phyloP scores from a whole-genome alignment of 1,284 basidiomycete genomes.

The Prillingera fragicola region DNA sequence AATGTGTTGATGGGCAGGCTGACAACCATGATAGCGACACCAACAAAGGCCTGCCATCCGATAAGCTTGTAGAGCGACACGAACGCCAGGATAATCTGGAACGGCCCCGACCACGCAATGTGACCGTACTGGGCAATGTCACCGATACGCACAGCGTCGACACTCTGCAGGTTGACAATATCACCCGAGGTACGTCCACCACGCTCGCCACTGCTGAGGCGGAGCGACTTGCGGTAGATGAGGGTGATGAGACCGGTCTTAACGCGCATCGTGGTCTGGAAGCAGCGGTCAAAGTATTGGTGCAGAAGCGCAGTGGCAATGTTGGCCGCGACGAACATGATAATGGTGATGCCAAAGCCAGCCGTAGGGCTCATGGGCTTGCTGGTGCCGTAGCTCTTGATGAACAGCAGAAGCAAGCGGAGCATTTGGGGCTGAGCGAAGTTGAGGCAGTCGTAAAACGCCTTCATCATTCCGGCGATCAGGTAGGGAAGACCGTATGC shows the following conservation, averaged over 20 bases:
- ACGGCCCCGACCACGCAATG: conserved; percentile 52
- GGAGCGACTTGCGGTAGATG: conserved; percentile 80
- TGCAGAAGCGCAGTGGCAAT: conserved; percentile 78
- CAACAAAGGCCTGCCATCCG: conserved; percentile 87
- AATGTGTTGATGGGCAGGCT: conserved; percentile 70
- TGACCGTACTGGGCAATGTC: conserved; percentile 74
- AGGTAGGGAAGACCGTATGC: conserved; percentile 76
- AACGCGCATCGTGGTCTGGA: conserved; percentile 69
- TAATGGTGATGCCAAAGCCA: conserved; percentile 67
- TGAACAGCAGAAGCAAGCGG: conserved; percentile 71
- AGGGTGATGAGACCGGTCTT: conserved; percentile 77
- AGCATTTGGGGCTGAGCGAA: conserved; percentile 89
- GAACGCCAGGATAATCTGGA: conserved; percentile 76
- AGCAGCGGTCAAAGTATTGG: conserved; percentile 60
- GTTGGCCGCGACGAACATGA: conserved; percentile 75
- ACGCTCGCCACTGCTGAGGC: conserved; percentile 77
- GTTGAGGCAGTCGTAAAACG: conserved; percentile 69
- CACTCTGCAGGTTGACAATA: conserved; percentile 89
- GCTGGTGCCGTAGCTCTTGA: conserved; percentile 60
- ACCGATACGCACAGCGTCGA: conserved; percentile 72
- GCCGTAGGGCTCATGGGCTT: conserved; percentile 45
- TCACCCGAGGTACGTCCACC: conserved; percentile 72
- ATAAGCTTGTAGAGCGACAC: conserved; percentile 80
- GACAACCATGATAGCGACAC: conserved; percentile 83
- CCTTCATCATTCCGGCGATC: conserved; percentile 64